phyloP scores from a whole-genome alignment of 1,284 basidiomycete genomes.

The Ganoderma lucidum region DNA sequence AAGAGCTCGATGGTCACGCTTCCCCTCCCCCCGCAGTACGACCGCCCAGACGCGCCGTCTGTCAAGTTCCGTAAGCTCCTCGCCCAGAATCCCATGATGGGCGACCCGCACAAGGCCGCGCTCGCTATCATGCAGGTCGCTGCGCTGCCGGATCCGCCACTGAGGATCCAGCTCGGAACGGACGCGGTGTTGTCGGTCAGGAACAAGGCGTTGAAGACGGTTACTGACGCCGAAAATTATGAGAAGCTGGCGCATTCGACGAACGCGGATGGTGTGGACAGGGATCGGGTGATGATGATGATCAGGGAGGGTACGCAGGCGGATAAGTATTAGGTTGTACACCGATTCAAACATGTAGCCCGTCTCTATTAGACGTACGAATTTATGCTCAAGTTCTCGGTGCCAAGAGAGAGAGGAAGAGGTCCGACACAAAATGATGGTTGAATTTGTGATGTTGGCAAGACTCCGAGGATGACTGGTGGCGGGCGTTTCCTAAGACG shows the following conservation, averaged over 20 bases:
- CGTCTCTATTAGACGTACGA: background rate
- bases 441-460: too few relatives aligned
- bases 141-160: conserved; percentile 38
- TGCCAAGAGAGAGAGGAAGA: background rate
- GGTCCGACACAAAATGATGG: background rate
- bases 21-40: conserved; percentile 14
- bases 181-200: conserved; percentile 41
- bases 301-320: conserved; percentile 19
- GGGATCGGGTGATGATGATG: conserved; percentile 18
- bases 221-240: conserved; percentile 21
- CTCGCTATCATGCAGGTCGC: conserved; percentile 35
- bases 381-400: background rate
- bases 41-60: conserved; percentile 7
- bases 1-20: conserved; percentile 8
- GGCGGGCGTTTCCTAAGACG: background rate
- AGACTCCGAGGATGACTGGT: background rate
- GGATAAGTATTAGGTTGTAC: background rate
- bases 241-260: conserved; percentile 29
- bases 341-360: background rate
- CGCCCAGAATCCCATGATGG: conserved; percentile 1
- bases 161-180: conserved; percentile 46
- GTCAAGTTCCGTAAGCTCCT: conserved; percentile 13
- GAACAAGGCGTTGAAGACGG: conserved; percentile 39
- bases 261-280: conserved; percentile 27
- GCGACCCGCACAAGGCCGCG: conserved; percentile 17